Evolutionary conservation across 2,329 filamentous ascomycete genomes (phyloP), one percentile per base, ranked within the genome.

Genomic region (Sporothrix humicola): DNA sequence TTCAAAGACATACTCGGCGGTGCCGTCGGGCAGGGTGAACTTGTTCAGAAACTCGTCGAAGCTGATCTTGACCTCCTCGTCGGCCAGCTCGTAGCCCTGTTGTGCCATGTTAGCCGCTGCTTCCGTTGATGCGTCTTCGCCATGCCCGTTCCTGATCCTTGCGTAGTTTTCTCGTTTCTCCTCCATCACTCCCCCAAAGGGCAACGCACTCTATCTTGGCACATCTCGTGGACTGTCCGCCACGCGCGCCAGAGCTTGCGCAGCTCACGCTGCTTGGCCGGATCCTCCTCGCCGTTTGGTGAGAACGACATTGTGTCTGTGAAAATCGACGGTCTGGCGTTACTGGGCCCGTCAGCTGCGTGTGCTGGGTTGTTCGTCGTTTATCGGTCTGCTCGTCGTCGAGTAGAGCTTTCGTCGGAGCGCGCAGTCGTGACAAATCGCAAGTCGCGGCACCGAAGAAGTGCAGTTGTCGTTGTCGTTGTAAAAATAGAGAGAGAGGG

Each of bases 171-270:
- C 31, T 37, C 31, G 31, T 37, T 37, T 72, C 74, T 73, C 70
- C 63, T 31, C 69, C 74, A 78, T 31, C 23, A 74, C 78, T 31
- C 37, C 58, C 26, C 44, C 31, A 7, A 17, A 76, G 74, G 77
- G 76, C 74, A 75, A 79, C 92, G 79, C 89, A 97, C 95, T 82
- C 95, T 86, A 82, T 98, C 96, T 75, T 89, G 87, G 78, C 96
- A 92, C 95, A 99, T 97, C 87, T 99, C 93, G 83, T 97, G 94
- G 68, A 94, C 91, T 9, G 96, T 99, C 83, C 91, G 90, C 90
- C 93, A 97, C 79, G 95, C 94, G 82, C 95, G 93, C 95, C 96
- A 99, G 78, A 98, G 89, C 81, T 93, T 90, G 79, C 88, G 84
- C 68, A 87, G 82, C 82, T 85, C 84, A 81, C 87, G 87, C 77